These are phyloP conservation scores for Golubevia sp. DNA, from an alignment of 1,284 basidiomycete genomes.

Conservation along the genomic window DNA sequence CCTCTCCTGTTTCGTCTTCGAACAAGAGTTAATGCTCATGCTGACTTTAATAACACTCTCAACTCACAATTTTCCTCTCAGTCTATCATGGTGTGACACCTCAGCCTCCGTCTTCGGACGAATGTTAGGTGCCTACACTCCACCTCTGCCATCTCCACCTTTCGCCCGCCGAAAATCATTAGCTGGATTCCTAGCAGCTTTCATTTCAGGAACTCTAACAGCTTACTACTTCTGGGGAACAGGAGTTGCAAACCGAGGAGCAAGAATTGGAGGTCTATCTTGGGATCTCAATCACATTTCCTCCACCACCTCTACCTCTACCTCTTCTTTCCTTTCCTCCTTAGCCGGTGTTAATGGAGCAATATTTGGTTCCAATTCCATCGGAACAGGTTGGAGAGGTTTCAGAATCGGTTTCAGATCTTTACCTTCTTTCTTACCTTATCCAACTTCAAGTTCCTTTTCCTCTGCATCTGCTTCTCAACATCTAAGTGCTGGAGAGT, in stretches of 20 bases:
- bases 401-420: conserved; percentile 20
- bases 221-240: conserved; percentile 77
- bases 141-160: conserved; percentile 75
- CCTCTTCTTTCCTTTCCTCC: conserved; percentile 14
- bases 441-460: too few species aligned
- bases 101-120: conserved; percentile 91
- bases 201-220: conserved; percentile 75
- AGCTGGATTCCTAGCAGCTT: conserved; percentile 86
- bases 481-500: too few species aligned
- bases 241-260: conserved; percentile 31
- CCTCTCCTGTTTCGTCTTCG: conserved; percentile 82
- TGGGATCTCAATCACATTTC: conserved; percentile 30
- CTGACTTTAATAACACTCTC: conserved; percentile 3
- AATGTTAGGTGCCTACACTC: conserved; percentile 77
- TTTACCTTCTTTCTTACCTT: too few species aligned
- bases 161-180: conserved; percentile 82
- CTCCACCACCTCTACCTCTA: conserved; percentile 21
- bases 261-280: conserved; percentile 39
- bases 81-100: conserved; percentile 96
- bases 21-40: conserved; percentile 20
- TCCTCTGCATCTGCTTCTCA: too few species aligned
- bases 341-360: conserved; percentile 2
- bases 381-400: conserved; percentile 39
- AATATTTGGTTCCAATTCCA: not conserved
- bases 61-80: conserved; percentile 53